Percentiles rank a stretch among this genome's conserved stretches.
Conservation (phyloP, 495 filamentous ascomycete species). For the Aspergillus ellipticus region DNA sequence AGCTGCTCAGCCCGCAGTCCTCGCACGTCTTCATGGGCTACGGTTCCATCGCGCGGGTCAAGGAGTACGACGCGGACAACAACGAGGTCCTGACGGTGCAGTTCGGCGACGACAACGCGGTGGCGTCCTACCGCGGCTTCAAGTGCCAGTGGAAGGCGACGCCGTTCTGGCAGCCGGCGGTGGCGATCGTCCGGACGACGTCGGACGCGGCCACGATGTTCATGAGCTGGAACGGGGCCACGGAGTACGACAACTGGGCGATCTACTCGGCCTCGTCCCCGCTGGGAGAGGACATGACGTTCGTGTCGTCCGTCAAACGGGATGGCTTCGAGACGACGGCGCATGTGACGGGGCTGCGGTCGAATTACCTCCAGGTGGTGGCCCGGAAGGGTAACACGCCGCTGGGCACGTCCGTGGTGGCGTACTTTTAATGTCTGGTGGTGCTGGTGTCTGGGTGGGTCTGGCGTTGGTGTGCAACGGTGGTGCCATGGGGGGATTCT, state of each 20-base stretch:
- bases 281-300: constrained; percentile 17
- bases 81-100: constrained; percentile 32
- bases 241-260: constrained; percentile 39
- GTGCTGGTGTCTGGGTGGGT: neutral
- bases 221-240: constrained; percentile 45
- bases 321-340: constrained; percentile 33
- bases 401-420: constrained; percentile 25
- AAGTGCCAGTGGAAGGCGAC: constrained; percentile 39
- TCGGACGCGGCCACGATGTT: constrained; percentile 17
- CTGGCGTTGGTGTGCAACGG: no score
- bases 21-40: constrained; percentile 46
- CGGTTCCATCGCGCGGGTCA: constrained; percentile 46
- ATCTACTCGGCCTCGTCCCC: constrained; percentile 26
- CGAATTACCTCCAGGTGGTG: constrained; percentile 28
- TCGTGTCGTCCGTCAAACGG: constrained; percentile 23
- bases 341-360: constrained; percentile 19
- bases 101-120: constrained; percentile 35
- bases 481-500: neutral
- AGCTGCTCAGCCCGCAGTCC: constrained; percentile 34
- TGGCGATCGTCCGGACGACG: constrained; percentile 19
- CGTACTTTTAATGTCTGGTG: constrained; percentile 16
- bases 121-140: constrained; percentile 41
- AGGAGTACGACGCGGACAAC: constrained; percentile 40
- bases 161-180: constrained; percentile 34
- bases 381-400: constrained; percentile 27